Evolutionary conservation across 116 monocot species (phyloP).

Genomic region (Posidonia oceanica): DNA sequence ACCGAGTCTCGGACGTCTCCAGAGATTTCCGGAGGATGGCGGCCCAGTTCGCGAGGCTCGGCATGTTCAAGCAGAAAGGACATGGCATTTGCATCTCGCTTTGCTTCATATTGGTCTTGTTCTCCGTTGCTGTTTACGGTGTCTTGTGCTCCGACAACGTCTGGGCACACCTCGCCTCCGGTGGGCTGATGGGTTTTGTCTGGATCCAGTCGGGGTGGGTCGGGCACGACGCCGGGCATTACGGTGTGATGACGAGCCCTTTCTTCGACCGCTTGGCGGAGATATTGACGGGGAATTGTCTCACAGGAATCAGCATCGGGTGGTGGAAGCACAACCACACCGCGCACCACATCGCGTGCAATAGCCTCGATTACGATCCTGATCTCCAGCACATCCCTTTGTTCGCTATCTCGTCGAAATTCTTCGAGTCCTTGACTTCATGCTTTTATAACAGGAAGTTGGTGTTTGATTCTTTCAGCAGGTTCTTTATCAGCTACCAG

Average conservation of each 20-base stretch:
- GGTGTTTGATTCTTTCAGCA: conserved; percentile 15
- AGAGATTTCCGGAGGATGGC: conserved; percentile 37
- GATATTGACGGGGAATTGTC: conserved; percentile 23
- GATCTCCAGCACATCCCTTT: conserved; percentile 60
- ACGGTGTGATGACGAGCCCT: conserved; percentile 18
- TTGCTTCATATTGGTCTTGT: conserved; percentile 10
- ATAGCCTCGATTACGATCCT: conserved; percentile 56
- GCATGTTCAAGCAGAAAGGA: conserved; percentile 33
- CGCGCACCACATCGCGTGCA: conserved; percentile 69
- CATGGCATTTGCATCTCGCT: conserved; percentile 12
- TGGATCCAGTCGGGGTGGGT: conserved; percentile 56
- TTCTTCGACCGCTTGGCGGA: not conserved
- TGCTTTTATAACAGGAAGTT: conserved; percentile 30
- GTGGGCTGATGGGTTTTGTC: conserved; percentile 31
- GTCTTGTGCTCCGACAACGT: conserved; percentile 10
- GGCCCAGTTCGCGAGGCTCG: conserved; percentile 22
- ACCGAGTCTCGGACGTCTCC: conserved; percentile 38
- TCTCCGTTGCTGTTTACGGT: conserved; percentile 18
- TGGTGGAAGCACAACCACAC: conserved; percentile 78
- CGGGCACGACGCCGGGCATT: conserved; percentile 59
- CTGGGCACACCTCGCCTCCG: conserved; percentile 22
- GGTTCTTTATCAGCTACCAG: conserved; percentile 46
- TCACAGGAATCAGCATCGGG: conserved; percentile 46
- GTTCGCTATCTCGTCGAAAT: conserved; percentile 26
- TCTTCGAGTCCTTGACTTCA: conserved; percentile 37